Conservation (phyloP, 2,329 filamentous ascomycete genomes). For the Periconia macrospinosa region DNA sequence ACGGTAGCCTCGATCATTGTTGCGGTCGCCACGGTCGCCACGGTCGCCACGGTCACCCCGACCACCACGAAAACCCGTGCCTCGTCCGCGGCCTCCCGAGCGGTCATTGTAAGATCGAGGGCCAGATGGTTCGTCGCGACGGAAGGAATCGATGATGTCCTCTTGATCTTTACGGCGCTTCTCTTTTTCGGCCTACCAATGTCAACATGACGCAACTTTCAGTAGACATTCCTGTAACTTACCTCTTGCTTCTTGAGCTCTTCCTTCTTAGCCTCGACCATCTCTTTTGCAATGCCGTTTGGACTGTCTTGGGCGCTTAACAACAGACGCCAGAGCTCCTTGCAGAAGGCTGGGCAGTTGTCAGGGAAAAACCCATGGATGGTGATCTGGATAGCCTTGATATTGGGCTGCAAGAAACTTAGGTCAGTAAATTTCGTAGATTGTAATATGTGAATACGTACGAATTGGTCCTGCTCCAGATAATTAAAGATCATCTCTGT, state of each 20-base stretch:
- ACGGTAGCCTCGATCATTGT: conserved; percentile 37
- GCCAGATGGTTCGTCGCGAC: conserved; percentile 61
- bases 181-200: conserved; percentile 71
- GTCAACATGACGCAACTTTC: conserved; percentile 17
- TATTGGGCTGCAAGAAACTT: conserved; percentile 70
- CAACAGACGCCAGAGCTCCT: conserved; percentile 89
- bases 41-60: conserved; percentile 55
- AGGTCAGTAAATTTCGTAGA: conserved; percentile 12
- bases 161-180: conserved; percentile 71
- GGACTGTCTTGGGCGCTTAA: conserved; percentile 86
- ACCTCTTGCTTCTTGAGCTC: conserved; percentile 97
- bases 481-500: conserved; percentile 78
- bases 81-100: conserved; percentile 52
- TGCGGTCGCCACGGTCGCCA: conserved; percentile 47
- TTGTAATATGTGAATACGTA: conserved; percentile 51
- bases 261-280: conserved; percentile 93
- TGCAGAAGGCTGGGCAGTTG: conserved; percentile 85
- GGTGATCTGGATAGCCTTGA: conserved; percentile 92
- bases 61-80: conserved; percentile 46
- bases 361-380: conserved; percentile 87
- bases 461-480: conserved; percentile 73
- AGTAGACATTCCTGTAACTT: conserved; percentile 12
- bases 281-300: conserved; percentile 89
- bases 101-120: conserved; percentile 37
- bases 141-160: conserved; percentile 68